These are phyloP conservation scores for Aspergillus homomorphus DNA, from an alignment of 495 filamentous ascomycete species.

Conservation along the genomic window DNA sequence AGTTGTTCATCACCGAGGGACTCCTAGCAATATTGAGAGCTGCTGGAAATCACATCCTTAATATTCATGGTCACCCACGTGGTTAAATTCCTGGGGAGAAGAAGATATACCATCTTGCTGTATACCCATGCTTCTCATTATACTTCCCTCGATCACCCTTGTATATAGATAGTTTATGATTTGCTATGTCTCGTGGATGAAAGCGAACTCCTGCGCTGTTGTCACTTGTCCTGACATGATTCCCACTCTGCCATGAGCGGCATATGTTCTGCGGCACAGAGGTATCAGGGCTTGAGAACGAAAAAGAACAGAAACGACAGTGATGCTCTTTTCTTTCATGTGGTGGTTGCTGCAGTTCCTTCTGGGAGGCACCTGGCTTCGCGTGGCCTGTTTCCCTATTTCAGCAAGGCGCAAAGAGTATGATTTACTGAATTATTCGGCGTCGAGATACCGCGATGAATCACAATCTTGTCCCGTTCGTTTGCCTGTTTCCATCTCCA, in stretches of 20 bases:
- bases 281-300: background rate
- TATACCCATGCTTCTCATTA: slow-evolving; percentile 21
- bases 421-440: background rate
- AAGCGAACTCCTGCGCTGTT: background rate
- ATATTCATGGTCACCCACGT: background rate
- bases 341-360: background rate
- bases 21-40: background rate
- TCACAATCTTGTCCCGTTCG: background rate
- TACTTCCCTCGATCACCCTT: slow-evolving; percentile 10
- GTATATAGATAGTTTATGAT: slow-evolving; percentile 18
- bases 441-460: background rate
- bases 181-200: background rate
- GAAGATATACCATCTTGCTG: slow-evolving; percentile 15
- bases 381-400: background rate
- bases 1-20: background rate
- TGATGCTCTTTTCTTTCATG: background rate
- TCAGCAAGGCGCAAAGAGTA: background rate
- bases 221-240: background rate
- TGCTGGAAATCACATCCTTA: background rate
- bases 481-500: too few species aligned
- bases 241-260: background rate
- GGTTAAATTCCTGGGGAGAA: background rate
- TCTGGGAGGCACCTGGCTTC: background rate
- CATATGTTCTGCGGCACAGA: background rate
- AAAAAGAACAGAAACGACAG: background rate